A percentile compares a stretch with the other conserved stretches of the same genome.
These are phyloP conservation scores for Aspergillus persii DNA, from an alignment of 2,329 filamentous ascomycete genomes.

Conservation along the genomic window DNA sequence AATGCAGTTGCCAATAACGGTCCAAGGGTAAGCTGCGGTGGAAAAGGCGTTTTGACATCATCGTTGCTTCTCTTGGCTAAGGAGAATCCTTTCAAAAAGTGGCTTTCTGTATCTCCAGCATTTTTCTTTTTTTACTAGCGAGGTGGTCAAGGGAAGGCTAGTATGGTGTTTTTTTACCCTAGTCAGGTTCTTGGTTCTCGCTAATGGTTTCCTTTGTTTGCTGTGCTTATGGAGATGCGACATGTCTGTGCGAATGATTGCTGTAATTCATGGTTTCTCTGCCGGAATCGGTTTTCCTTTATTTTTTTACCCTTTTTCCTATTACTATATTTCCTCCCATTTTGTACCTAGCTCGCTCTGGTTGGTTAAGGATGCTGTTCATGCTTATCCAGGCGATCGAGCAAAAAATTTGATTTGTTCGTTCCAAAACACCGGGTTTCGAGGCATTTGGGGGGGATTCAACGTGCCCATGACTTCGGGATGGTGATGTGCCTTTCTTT, in stretches of 20 bases:
- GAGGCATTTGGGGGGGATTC: conserved; percentile 27
- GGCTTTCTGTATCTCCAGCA: conserved; percentile 39
- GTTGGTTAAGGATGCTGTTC: conserved; percentile 38
- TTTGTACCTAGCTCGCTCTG: conserved; percentile 38
- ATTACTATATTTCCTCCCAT: conserved; percentile 25
- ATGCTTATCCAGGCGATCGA: conserved; percentile 38
- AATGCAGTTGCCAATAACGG: conserved; percentile 33
- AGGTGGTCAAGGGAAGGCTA: conserved; percentile 17
- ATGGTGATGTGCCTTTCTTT: conserved; percentile 29
- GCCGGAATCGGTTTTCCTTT: conserved; percentile 15
- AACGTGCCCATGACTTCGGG: conserved; percentile 28
- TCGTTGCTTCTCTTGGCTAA: conserved; percentile 28
- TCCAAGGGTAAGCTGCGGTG: conserved; percentile 28
- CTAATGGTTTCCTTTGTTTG: conserved; percentile 39
- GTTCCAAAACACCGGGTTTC: conserved; percentile 21
- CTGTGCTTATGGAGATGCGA: conserved; percentile 38
- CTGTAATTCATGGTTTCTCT: conserved; percentile 34
- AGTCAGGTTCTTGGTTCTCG: conserved; percentile 16
- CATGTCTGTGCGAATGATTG: conserved; percentile 37
- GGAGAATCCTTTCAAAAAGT: conserved; percentile 36
- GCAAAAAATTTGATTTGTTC: conserved; percentile 39
- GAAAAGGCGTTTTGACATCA: conserved; percentile 26
- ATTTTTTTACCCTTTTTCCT: conserved; percentile 22
- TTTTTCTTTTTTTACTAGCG: conserved; percentile 28
- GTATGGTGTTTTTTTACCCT: conserved; percentile 6